phyloP scores from a whole-genome alignment of 768 basidiomycete genomes.

The Podaxis rugospora region DNA sequence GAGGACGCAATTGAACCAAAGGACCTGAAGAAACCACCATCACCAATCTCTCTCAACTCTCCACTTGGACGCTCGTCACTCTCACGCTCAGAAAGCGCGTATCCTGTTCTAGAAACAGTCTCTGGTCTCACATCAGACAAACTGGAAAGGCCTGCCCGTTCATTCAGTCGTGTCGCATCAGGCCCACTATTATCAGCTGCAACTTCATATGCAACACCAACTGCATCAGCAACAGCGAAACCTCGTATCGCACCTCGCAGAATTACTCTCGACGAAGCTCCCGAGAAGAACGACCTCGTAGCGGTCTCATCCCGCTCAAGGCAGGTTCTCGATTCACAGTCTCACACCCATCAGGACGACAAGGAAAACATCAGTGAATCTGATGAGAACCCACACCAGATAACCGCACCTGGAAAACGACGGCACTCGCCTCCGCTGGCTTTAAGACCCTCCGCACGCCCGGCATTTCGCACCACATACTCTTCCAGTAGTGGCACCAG shows the following conservation, averaged over 20 bases:
- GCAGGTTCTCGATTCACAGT: constrained; percentile 21
- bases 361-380: constrained; percentile 45
- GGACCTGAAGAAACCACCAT: constrained; percentile 29
- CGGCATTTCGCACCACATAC: constrained; percentile 21
- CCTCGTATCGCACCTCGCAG: constrained; percentile 34
- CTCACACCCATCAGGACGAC: constrained; percentile 34
- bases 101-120: constrained; percentile 36
- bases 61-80: constrained; percentile 45
- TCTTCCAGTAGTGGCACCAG: constrained; percentile 19
- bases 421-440: constrained; percentile 30
- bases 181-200: constrained; percentile 42
- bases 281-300: constrained; percentile 17
- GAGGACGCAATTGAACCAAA: constrained; percentile 2
- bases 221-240: constrained; percentile 29
- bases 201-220: constrained; percentile 27
- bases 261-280: constrained; percentile 35
- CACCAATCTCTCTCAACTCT: constrained; percentile 36
- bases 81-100: constrained; percentile 64
- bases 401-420: constrained; percentile 20
- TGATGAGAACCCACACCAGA: constrained; percentile 31
- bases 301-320: constrained; percentile 20
- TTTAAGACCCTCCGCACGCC: constrained; percentile 26
- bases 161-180: constrained; percentile 65
- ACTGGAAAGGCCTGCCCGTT: constrained; percentile 37
- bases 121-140: constrained; percentile 24